A percentile compares a stretch with the other conserved stretches of the same genome.
Conservation (phyloP, 2,329 filamentous ascomycete genomes). For the Botrytis aclada region DNA sequence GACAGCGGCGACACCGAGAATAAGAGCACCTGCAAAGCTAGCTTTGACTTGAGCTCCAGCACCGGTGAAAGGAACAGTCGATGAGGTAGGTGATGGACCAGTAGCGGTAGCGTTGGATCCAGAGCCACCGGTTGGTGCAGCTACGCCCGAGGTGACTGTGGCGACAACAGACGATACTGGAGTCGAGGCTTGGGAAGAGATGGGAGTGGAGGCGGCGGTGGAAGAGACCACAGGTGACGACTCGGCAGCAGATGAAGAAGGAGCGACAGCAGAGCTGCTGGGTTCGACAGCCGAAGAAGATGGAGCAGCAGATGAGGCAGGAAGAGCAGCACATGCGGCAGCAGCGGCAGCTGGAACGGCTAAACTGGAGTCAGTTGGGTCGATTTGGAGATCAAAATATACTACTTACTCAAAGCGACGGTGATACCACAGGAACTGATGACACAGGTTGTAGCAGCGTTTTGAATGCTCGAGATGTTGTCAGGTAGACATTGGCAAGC, state of each 20-base stretch:
- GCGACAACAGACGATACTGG: background rate
- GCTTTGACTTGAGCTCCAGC: conserved; percentile 11
- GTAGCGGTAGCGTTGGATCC: conserved; percentile 6
- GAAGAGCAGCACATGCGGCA: conserved; percentile 1
- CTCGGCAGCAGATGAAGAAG: background rate
- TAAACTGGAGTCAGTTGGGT: background rate
- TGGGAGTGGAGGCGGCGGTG: background rate
- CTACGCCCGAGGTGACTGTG: background rate
- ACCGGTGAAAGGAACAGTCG: conserved; percentile 4
- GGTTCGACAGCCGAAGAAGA: background rate
- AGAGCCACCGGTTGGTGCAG: conserved; percentile 13
- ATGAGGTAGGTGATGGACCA: background rate
- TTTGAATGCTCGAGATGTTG: conserved; percentile 10
- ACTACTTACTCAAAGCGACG: conserved; percentile 15
- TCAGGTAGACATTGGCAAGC: conserved; percentile 13
- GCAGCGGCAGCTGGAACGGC: conserved; percentile 4
- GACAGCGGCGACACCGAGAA: background rate
- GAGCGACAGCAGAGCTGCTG: background rate
- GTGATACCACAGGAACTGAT: background rate
- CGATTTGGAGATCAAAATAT: background rate
- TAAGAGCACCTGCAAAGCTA: background rate
- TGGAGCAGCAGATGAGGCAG: conserved; percentile 2
- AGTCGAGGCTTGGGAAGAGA: background rate
- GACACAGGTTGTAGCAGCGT: conserved; percentile 17
- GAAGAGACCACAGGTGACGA: background rate